Conservation (phyloP, 306 rosid genomes). For the Castanospermum australe region DNA sequence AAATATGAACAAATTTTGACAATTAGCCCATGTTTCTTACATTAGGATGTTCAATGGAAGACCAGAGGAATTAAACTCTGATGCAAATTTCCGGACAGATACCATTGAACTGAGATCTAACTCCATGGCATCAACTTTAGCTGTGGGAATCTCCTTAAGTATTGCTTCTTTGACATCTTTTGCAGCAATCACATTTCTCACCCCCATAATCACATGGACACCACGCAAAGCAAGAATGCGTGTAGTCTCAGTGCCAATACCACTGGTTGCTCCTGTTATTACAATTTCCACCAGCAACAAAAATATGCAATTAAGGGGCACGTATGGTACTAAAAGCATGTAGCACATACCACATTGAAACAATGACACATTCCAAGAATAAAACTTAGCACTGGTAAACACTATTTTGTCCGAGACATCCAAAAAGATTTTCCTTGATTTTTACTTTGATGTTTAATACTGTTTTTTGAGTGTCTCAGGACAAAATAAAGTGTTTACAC, state of each 20-base stretch:
- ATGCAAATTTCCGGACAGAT: slow-evolving; percentile 71
- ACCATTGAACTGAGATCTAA: slow-evolving; percentile 72
- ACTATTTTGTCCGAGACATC: no score
- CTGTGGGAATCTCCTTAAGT: slow-evolving; percentile 61
- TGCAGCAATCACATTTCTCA: slow-evolving; percentile 63
- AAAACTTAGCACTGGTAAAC: no score
- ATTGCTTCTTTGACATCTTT: slow-evolving; percentile 52
- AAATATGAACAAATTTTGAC: neutral
- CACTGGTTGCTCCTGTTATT: slow-evolving; percentile 75
- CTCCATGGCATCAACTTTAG: slow-evolving; percentile 77
- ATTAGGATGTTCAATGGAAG: slow-evolving; percentile 73
- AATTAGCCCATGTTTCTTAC: slow-evolving; percentile 47
- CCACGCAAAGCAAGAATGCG: slow-evolving; percentile 89
- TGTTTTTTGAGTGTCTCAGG: no score
- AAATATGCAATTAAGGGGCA: neutral
- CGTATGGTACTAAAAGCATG: neutral
- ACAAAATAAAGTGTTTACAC: no score
- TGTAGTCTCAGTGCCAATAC: slow-evolving; percentile 79
- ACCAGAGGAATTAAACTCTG: slow-evolving; percentile 50
- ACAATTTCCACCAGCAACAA: slow-evolving; percentile 3
- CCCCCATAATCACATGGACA: slow-evolving; percentile 78
- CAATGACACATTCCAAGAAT: neutral
- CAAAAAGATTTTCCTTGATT: no score
- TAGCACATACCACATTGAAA: neutral
- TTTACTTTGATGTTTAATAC: no score